Evolutionary conservation across 2,329 filamentous ascomycete genomes (phyloP).

Genomic region (Calycina herbarum): DNA sequence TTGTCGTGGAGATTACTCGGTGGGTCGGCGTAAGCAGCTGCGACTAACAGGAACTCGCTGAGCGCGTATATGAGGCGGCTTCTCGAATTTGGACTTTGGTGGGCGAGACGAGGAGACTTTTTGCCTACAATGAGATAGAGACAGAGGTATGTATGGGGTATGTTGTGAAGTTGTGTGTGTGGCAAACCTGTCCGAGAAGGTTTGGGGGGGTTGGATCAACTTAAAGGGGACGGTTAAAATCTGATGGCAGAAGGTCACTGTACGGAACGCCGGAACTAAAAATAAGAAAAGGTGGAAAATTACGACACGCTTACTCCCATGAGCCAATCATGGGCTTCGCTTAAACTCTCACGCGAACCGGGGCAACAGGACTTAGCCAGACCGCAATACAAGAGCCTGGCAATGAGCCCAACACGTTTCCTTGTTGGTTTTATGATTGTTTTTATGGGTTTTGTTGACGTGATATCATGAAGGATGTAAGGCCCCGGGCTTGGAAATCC

Average conservation of each 20-base stretch:
- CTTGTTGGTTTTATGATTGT: neutral
- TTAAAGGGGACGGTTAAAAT: neutral
- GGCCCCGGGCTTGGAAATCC: neutral
- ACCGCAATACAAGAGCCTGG: neutral
- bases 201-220: neutral
- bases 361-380: neutral
- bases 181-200: neutral
- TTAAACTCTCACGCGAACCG: neutral
- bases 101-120: neutral
- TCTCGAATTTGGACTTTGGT: neutral
- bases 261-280: neutral
- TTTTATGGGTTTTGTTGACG: neutral
- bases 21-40: neutral
- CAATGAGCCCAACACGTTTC: neutral
- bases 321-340: neutral
- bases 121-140: neutral
- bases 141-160: neutral
- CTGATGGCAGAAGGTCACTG: neutral
- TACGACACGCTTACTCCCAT: conserved; percentile 2
- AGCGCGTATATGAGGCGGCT: neutral
- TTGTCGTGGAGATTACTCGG: neutral
- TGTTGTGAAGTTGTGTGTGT: neutral
- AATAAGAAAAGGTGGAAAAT: neutral
- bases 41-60: neutral
- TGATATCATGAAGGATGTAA: neutral